Conservation (phyloP, 164 flowering plant genomes). For the Umbellularia californica region DNA sequence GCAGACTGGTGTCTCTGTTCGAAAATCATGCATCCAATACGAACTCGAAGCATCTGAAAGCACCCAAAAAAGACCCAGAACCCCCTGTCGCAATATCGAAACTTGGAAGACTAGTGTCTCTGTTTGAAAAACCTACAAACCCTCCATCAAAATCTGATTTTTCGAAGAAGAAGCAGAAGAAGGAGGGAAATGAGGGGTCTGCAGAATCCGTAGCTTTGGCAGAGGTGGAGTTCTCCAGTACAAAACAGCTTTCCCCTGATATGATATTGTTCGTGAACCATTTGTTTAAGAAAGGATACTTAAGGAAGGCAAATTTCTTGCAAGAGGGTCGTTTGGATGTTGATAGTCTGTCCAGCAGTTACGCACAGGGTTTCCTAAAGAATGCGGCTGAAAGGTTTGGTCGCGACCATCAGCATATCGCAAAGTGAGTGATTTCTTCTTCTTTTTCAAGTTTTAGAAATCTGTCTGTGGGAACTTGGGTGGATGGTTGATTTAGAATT, state of each 20-base stretch:
- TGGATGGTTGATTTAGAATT: not conserved
- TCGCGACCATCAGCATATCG: conserved; percentile 20
- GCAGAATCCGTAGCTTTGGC: not conserved
- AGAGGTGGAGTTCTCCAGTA: not conserved
- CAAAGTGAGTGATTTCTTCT: conserved; percentile 18
- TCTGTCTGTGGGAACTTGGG: not conserved
- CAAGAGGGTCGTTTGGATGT: conserved; percentile 15
- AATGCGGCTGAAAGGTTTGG: conserved; percentile 21
- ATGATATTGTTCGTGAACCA: conserved; percentile 13
- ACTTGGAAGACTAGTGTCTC: not conserved
- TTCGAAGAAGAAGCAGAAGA: not conserved
- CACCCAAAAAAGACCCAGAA: not conserved
- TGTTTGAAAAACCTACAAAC: conserved; percentile 3
- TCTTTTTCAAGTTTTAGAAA: not conserved
- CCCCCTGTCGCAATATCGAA: too few species aligned
- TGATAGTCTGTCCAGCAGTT: conserved; percentile 5
- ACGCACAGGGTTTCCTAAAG: conserved; percentile 15
- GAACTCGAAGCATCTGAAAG: not conserved
- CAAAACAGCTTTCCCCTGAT: conserved; percentile 16
- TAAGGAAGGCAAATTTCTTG: conserved; percentile 18
- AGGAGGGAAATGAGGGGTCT: not conserved
- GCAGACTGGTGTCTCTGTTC: not conserved
- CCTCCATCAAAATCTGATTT: not conserved
- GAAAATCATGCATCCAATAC: conserved; percentile 1
- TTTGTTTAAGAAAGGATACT: conserved; percentile 20